phyloP scores from a whole-genome alignment of 495 filamentous ascomycete species.

The Mytilinidion resinicola region DNA sequence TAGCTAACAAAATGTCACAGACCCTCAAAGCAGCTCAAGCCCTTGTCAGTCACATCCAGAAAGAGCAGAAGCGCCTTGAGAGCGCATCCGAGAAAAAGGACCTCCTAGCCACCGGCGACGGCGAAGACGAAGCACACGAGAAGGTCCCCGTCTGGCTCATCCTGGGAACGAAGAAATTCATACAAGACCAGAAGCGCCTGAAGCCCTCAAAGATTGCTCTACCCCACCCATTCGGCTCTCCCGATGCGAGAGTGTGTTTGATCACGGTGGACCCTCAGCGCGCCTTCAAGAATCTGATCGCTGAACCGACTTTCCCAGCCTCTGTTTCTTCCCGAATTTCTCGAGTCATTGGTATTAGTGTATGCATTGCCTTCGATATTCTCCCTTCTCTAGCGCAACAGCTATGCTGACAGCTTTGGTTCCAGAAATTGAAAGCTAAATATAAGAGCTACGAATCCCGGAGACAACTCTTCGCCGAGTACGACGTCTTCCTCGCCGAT shows the following conservation, averaged over 20 bases:
- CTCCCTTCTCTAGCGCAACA: too few species aligned
- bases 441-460: conserved; percentile 82
- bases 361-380: too few species aligned
- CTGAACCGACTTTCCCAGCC: conserved; percentile 66
- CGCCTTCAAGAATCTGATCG: conserved; percentile 73
- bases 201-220: conserved; percentile 61
- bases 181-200: conserved; percentile 64
- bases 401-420: too few species aligned
- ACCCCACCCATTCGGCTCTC: conserved; percentile 60
- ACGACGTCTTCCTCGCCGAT: conserved; percentile 85
- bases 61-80: conserved; percentile 51
- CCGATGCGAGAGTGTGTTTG: conserved; percentile 66
- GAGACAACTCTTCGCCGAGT: conserved; percentile 73
- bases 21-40: conserved; percentile 66
- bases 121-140: conserved; percentile 42
- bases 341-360: conserved; percentile 63
- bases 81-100: conserved; percentile 59
- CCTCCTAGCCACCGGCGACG: conserved; percentile 39
- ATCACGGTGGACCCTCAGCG: conserved; percentile 85
- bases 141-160: conserved; percentile 72
- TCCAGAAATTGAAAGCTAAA: conserved; percentile 71
- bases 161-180: conserved; percentile 84
- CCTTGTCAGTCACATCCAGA: conserved; percentile 72
- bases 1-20: conserved; percentile 34
- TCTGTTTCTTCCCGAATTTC: conserved; percentile 65